These are phyloP conservation scores for Graphilbum fragrans DNA, from an alignment of 2,329 filamentous ascomycete genomes.

Conservation along the genomic window DNA sequence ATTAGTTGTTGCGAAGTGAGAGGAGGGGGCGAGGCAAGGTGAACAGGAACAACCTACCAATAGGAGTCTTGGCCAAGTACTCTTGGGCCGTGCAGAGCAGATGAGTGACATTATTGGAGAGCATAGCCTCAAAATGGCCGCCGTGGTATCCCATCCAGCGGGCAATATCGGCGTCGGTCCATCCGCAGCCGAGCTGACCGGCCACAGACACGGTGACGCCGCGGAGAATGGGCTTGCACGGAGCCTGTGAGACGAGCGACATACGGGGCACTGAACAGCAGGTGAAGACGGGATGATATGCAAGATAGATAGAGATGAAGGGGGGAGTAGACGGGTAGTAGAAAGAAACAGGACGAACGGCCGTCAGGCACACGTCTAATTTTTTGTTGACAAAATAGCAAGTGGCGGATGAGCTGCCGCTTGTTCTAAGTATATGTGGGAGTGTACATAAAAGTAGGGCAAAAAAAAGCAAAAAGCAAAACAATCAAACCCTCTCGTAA, in stretches of 20 bases:
- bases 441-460: no score
- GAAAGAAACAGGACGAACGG: no score
- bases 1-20: background rate
- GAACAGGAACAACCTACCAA: background rate
- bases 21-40: background rate
- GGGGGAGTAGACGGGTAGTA: no score
- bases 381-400: no score
- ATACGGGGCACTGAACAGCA: no score
- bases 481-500: conserved; percentile 28
- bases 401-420: no score
- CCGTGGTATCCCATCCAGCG: conserved; percentile 54
- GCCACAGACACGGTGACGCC: conserved; percentile 34
- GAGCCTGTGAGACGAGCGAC: no score
- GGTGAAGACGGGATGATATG: no score
- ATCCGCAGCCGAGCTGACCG: conserved; percentile 40
- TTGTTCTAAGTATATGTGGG: no score
- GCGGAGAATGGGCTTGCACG: conserved; percentile 8
- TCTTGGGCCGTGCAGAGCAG: conserved; percentile 54
- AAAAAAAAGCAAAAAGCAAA: background rate
- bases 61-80: conserved; percentile 23
- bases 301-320: no score
- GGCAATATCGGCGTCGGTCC: conserved; percentile 42
- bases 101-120: conserved; percentile 54
- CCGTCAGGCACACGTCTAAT: no score
- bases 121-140: conserved; percentile 39